Base-by-base conservation (phyloP, 345 rosid genomes). In the Psidium guajava region DNA sequence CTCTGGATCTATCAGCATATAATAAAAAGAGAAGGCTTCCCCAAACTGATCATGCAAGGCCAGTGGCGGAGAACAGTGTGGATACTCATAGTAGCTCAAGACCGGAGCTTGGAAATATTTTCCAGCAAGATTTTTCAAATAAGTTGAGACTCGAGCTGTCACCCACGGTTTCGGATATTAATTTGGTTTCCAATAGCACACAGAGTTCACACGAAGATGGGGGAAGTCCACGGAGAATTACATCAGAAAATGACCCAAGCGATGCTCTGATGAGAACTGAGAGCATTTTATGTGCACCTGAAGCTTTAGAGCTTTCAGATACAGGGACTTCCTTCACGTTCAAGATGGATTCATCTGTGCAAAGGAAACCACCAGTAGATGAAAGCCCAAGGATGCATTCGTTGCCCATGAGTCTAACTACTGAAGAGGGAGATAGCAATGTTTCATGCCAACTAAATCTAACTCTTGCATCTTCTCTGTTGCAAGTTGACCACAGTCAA, bases 11-110 rank as follows among this genome's bases (percentile, higher is more conserved):
- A 84, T 90, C 94, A 3, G 94, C 94, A 42, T 94, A 92, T 89
- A 94, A 87, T 86, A 97, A 97, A 89, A 97, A 93, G 87, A 91
- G 98, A 85, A 90, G 98, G 82, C 87, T 93, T 55, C 99, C 99
- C 87, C 90, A 91, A 87, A 88, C 73, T 86, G 98, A 92, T 83
- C 91, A 87, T 50, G 86, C 90, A n/a, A 92, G 92, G 90, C 92
- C 94, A 83, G 87, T 86, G 84, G 88, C 88, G 21, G 98, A 95
- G 86, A 92, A 77, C 85, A 92, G 92, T 84, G 54, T 94, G 83
- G 97, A 95, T 84, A 93, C 91, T 80, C 91, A 86, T 58, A 88
- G 91, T 87, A 86, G 91, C 89, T 95, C 96, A 6, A 92, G 94
- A 86, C 90, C 92, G 5, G 95, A 94, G 87, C 86, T 86, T 87